Base-by-base conservation (phyloP, 164 flowering plant species). In the Aristolochia fimbriata region DNA sequence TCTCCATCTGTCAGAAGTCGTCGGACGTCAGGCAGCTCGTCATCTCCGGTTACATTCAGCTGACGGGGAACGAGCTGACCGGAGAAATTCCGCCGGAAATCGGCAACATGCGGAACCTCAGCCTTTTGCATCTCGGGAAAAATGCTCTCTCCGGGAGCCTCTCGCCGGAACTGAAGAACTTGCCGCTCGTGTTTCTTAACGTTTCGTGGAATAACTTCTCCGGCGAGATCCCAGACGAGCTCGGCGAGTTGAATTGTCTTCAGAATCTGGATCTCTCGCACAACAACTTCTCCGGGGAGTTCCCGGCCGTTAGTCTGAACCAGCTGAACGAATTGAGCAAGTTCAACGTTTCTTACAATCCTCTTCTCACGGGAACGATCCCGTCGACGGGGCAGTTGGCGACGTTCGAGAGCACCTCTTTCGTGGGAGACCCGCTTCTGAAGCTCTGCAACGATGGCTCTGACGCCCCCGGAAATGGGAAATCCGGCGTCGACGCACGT, bases 281-380 rank as follows among this genome's bases (percentile, higher is more conserved):
- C 69, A 91, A 91, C 76, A 91, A 91, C 51, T 86, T 91, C 74
- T 88, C 96, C 1, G 92, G 94, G 19, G 31, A 52, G 14, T 88
- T 88, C 21, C 97, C 96, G 0, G 25, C 66, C n/a, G n/a, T n/a
- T 12, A 81, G 81, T 70, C 69, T 91, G 70, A 73, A 67, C 67
- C 49, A 67, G 46, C 73, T 88, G 73, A 60, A 47, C 54, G 81
- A 86, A n/a, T 69, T 91, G 61, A 88, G 46, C 83, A 83, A 83
- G 79, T 85, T 91, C 79, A 91, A 88, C 58, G 59, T 91, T 37
- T 91, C 98, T 1, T 88, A 73, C 73, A 91, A 91, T 64, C 90
- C 86, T 0, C 54, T 72, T 11, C 74, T 91, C 49, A 60, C 83
- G n/a, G 98, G 98, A 9, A 51, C 12, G 22, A 63, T 91, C 10